A percentile compares a stretch with the other conserved stretches of the same genome.
phyloP scores from a whole-genome alignment of 148 eudicot genomes.

The Amaranthus hypochondriacus region DNA sequence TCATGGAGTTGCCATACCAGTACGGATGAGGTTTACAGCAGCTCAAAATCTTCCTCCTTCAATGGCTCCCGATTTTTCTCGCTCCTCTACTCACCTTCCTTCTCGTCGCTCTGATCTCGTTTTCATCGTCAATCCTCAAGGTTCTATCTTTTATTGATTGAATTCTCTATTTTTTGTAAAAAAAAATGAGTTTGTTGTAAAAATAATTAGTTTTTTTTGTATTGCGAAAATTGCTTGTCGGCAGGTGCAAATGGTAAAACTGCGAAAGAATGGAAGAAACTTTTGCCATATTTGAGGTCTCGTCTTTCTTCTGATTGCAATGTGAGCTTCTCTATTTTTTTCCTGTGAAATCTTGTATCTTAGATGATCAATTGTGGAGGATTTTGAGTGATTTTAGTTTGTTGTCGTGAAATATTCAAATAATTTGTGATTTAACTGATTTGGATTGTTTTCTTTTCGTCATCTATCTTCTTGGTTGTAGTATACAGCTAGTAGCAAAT shows the following conservation, averaged over 20 bases:
- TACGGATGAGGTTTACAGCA: constrained; percentile 20
- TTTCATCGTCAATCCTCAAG: constrained; percentile 86
- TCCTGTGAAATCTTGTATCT: not conserved
- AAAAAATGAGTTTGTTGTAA: too few relatives aligned
- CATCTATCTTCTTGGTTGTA: too few relatives aligned
- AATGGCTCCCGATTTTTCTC: constrained; percentile 42
- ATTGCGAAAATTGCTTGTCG: not conserved
- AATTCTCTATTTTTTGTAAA: not conserved
- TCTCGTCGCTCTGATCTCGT: constrained; percentile 69
- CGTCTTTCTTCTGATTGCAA: constrained; percentile 75
- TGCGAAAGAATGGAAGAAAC: constrained; percentile 84
- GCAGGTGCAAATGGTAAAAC: constrained; percentile 93
- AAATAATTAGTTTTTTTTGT: not conserved
- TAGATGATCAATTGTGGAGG: not conserved
- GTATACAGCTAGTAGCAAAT: not conserved
- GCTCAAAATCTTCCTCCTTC: constrained; percentile 33
- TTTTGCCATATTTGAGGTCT: constrained; percentile 77
- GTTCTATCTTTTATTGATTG: constrained; percentile 25
- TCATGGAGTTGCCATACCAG: not conserved
- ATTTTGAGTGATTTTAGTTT: not conserved
- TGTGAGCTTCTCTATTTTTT: constrained; percentile 43
- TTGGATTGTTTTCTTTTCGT: too few relatives aligned
- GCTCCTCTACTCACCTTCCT: constrained; percentile 25
- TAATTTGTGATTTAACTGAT: too few relatives aligned
- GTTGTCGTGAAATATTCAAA: not conserved